Base-by-base conservation (phyloP, 352 stramenopile species). In the Phytophthora fragariaefolia region DNA sequence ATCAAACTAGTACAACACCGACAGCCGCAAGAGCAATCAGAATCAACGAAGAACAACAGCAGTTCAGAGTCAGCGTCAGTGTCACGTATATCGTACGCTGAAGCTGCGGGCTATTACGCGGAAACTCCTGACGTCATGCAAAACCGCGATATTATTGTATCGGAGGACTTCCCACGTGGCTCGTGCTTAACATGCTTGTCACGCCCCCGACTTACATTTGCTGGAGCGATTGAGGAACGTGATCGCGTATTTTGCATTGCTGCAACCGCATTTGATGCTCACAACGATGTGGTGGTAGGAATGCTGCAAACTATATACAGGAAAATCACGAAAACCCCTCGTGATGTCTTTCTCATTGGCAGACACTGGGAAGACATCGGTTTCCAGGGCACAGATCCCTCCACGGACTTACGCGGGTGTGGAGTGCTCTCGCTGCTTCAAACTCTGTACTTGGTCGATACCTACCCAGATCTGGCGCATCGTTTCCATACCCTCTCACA, bases 331-430 rank as follows among this genome's bases (percentile, higher is more conserved):
- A 72, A 66, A 48, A 76, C 20, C 1, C 24, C 56, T 10, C 60
- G 63, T 10, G 76, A 87, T 12, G 74, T 87, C 27, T 58, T 75
- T 17, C 75, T 91, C 9, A 82, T 82, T 3, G 88, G 89, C 15
- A 60, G 65, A 13, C 89, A 97, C 62, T 97, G 91, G 92, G 90
- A 97, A 63, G 72, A 78, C 8, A 85, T 98, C 27, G 92, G 92
- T 15, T 98, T 98, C 58, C 92, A 97, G 61, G 92, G 91, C 23
- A 82, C 51, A 6, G 91, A 98, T 58, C 92, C 92, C 5, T 80
- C 90, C 1, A 98, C 90, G 1, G 92, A 98, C 60, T 71, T 98
- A 22, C 85, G 91, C 24, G 87, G 85, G 18, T 93, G 89, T 30
- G 89, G 92, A 27, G 81, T 97, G 26, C 74, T 98, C 6, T 89